Percentiles rank a stretch among this genome's conserved stretches.
These are phyloP conservation scores for Monascus ruber DNA, from an alignment of 2,329 filamentous ascomycete genomes.

Conservation along the genomic window DNA sequence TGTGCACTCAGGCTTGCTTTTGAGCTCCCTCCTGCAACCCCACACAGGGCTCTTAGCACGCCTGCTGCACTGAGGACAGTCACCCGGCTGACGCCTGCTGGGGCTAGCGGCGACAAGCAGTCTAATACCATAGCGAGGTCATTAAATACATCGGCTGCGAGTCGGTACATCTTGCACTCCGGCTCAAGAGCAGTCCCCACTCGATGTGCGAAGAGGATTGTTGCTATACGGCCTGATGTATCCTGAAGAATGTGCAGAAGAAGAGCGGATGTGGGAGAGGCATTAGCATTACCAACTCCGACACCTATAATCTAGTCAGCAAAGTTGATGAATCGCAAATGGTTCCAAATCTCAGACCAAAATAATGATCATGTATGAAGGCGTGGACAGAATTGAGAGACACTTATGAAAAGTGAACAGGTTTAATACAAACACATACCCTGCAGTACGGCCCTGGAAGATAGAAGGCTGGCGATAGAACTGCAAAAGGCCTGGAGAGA, in stretches of 20 bases:
- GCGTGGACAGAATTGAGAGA: background rate
- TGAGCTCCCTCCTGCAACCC: conserved; percentile 77
- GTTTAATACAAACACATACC: conserved; percentile 28
- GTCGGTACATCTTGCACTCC: conserved; percentile 81
- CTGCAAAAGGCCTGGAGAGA: conserved; percentile 32
- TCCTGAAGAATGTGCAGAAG: conserved; percentile 76
- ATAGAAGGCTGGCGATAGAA: conserved; percentile 46
- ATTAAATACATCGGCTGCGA: conserved; percentile 80
- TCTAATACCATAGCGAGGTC: conserved; percentile 80
- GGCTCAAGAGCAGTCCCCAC: conserved; percentile 75
- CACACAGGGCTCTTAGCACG: conserved; percentile 60
- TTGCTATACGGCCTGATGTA: conserved; percentile 67
- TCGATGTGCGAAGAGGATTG: conserved; percentile 73
- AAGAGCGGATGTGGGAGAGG: conserved; percentile 68
- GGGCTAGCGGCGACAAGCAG: conserved; percentile 64
- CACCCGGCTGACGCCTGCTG: conserved; percentile 44
- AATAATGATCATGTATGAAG: background rate
- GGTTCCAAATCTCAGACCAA: background rate
- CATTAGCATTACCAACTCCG: conserved; percentile 71
- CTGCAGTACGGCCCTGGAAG: conserved; percentile 72
- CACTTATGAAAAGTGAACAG: background rate
- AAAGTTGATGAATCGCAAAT: no score
- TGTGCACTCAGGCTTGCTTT: conserved; percentile 88
- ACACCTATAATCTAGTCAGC: conserved; percentile 40
- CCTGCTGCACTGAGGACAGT: conserved; percentile 49